These are phyloP conservation scores for Colletotrichum magnum DNA, from an alignment of 2,329 filamentous ascomycete species.

Conservation along the genomic window DNA sequence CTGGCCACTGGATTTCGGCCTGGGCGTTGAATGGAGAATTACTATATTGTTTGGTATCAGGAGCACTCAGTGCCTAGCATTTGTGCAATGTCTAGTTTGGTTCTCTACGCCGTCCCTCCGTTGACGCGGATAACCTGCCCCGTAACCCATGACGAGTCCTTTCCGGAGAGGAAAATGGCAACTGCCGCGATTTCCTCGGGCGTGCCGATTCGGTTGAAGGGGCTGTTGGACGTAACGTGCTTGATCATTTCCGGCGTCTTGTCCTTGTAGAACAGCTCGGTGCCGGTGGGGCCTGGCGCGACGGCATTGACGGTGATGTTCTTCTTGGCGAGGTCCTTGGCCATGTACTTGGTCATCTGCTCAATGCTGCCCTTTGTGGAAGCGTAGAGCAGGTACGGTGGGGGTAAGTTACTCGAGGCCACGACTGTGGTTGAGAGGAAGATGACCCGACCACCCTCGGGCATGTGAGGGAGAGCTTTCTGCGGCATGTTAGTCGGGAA, in stretches of 20 bases:
- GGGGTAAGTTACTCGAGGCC: constrained; percentile 54
- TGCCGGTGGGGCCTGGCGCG: constrained; percentile 62
- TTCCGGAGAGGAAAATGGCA: constrained; percentile 46
- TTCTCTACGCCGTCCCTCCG: constrained; percentile 47
- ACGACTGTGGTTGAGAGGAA: constrained; percentile 63
- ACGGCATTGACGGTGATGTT: constrained; percentile 61
- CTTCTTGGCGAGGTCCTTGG: constrained; percentile 66
- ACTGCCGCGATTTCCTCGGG: constrained; percentile 59
- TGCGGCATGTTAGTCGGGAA: constrained; percentile 45
- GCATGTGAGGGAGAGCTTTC: constrained; percentile 67
- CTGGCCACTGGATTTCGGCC: not conserved
- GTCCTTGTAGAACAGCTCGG: constrained; percentile 67
- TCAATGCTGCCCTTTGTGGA: constrained; percentile 73
- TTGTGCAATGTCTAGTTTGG: too few relatives aligned
- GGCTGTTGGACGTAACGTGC: constrained; percentile 49
- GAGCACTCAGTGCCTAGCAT: not conserved
- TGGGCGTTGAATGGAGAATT: not conserved
- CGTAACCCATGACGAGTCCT: constrained; percentile 60
- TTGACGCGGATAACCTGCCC: constrained; percentile 57
- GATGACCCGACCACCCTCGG: constrained; percentile 62
- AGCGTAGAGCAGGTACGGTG: constrained; percentile 66
- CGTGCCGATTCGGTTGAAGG: constrained; percentile 42
- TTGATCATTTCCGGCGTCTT: constrained; percentile 63
- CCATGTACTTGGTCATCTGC: constrained; percentile 68
- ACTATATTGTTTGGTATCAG: not conserved